Evolutionary conservation across 805 yeast species (phyloP), one percentile per base, ranked within the genome.

Genomic region (Candida chauliodis): DNA sequence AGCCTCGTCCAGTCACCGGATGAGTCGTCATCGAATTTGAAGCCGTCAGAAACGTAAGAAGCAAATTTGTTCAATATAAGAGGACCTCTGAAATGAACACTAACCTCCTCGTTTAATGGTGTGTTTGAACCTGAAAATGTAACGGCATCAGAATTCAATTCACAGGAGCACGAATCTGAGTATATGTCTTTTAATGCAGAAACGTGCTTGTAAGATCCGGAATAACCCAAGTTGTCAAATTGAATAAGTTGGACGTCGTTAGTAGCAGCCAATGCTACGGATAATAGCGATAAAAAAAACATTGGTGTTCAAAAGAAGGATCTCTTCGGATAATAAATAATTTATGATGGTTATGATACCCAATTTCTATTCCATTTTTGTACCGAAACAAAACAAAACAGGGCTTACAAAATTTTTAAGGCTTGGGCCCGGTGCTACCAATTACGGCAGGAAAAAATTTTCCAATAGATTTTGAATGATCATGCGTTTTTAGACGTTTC

Each of bases 21-120:
- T 3, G 21, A 13, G 49, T 48, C 49, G 22, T 58, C 56, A 22
- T 68, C 68, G 21, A 43, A 54, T 1, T 46, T 50, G 46, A 65
- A 79, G 20, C 61, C 53, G 3, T 65, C 64, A 11, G 79, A 48
- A n/a, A 69, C 67, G 53, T 79, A 84, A 48, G 64, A 79, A 4
- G 78, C 90, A 53, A 83, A 84, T 49, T 75, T 71, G 43, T 63
- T 58, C 51, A 84, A 65, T 11, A 71, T 62, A 43, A 84, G 55
- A 8, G 93, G 93, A 31, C 93, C 93, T 63, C 93, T 74, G 57
- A 84, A 76, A 55, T 84, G 93, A 11, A 84, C 87, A 3, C 88
- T 79, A 18, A 84, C 66, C 54, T 79, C 89, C 48, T 74, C 80
- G 54, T 81, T 64, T 27, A 83, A 54, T 5, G 93, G 93, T 19